Base-by-base conservation (phyloP, 2,329 filamentous ascomycete genomes). In the Cladophialophora yegresii region DNA sequence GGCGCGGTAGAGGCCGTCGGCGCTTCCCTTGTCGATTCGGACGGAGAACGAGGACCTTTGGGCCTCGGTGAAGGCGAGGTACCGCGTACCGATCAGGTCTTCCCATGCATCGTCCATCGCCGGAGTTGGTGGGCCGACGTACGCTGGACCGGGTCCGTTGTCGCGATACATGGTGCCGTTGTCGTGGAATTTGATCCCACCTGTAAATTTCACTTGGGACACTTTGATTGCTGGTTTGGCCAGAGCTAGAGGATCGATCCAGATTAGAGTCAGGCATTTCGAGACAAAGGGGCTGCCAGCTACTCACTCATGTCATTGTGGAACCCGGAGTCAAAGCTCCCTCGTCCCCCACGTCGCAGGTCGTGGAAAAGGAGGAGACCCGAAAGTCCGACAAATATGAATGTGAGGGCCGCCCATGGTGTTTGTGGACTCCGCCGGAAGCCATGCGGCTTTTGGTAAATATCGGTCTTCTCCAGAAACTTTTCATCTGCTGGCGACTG, bases 101-200 rank as follows among this genome's bases (percentile, higher is more conserved):
- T 45, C 54, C 53, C 54, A 57, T 4, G 54, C 54, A n/a, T 57
- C 33, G 36, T 57, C 54, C 33, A 57, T 57, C 33, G 45, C 54
- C 3, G 54, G 54, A 1, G 54, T 57, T 16, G 54, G 54, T 2
- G 13, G 33, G 10, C 54, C 54, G 22, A 57, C 54, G 36, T 57
- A 57, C 54, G 20, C n/a, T 2, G 36, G 54, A 26, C 36, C 54
- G 9, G 54, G 54, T 3, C 54, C 54, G 12, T 57, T 57, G 36
- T 57, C 54, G n/a, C 54, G 54, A 20, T 45, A 57, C 33, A 57
- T 43, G 36, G 36, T 45, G 22, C 36, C 54, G 32, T 57, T 45
- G 33, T 57, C 54, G 36, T 22, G 9, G 33, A 43, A 57, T 30
- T 57, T 57, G 12, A 57, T 43, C 3, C 54, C 54, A 12, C 54